Conservation (phyloP, 2,329 filamentous ascomycete genomes). For the Fusarium palustre region DNA sequence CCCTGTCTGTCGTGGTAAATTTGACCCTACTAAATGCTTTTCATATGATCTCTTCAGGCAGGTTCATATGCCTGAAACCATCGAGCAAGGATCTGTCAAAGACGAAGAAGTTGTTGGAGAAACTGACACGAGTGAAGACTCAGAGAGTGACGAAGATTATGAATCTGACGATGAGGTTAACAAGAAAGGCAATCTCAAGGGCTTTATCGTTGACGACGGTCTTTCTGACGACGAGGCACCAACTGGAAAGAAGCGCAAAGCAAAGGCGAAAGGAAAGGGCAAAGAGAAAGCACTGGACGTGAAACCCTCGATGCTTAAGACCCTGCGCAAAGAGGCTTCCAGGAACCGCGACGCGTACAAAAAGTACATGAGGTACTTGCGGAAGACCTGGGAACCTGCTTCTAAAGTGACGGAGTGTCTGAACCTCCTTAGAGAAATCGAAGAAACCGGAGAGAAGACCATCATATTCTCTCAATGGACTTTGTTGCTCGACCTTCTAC, state of each 20-base stretch:
- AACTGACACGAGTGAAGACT: conserved; percentile 44
- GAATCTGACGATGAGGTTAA: conserved; percentile 51
- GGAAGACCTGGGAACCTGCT: conserved; percentile 77
- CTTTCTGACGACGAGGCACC: conserved; percentile 46
- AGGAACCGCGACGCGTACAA: conserved; percentile 73
- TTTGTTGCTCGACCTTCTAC: conserved; percentile 76
- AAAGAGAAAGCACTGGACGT: conserved; percentile 59
- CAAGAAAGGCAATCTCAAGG: conserved; percentile 58
- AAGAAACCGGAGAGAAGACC: conserved; percentile 73
- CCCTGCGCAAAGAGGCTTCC: conserved; percentile 73
- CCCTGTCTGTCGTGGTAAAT: conserved; percentile 77
- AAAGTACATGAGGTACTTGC: conserved; percentile 76
- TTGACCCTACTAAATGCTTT: conserved; percentile 77
- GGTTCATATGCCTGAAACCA: conserved; percentile 71
- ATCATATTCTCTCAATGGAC: conserved; percentile 86
- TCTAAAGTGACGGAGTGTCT: conserved; percentile 86
- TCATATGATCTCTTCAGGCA: conserved; percentile 79
- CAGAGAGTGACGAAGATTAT: conserved; percentile 48
- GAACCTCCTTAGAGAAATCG: conserved; percentile 75
- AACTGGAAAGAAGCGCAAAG: conserved; percentile 39
- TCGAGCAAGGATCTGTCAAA: conserved; percentile 55
- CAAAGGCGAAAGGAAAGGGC: conserved; percentile 49
- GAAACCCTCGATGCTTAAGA: conserved; percentile 68
- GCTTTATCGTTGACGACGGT: conserved; percentile 64
- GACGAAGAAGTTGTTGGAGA: conserved; percentile 52